A percentile compares a stretch with the other conserved stretches of the same genome.
These are phyloP conservation scores for Artemisia tridentata DNA, from an alignment of 129 eudicot species.

Conservation along the genomic window DNA sequence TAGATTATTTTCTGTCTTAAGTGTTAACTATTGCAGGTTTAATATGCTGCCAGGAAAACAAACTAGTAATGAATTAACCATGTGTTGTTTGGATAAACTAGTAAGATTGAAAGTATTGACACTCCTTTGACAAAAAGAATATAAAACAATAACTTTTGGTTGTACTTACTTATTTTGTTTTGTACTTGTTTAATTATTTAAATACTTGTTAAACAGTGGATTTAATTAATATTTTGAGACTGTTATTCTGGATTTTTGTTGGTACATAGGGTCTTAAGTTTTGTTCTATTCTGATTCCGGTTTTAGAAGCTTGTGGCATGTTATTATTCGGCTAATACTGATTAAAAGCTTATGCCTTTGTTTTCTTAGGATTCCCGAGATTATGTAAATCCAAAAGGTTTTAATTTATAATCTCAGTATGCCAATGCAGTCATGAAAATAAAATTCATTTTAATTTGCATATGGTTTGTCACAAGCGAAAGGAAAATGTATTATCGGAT, in stretches of 20 bases:
- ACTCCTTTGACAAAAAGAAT: neutral
- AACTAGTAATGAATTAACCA: no score
- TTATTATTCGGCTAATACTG: neutral
- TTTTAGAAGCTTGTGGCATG: slow-evolving; percentile 7
- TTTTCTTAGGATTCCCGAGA: neutral
- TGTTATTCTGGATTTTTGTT: slow-evolving; percentile 15
- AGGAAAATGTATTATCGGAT: no score
- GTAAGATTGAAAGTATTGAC: slow-evolving; percentile 6
- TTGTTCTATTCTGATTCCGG: slow-evolving; percentile 18
- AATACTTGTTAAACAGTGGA: neutral
- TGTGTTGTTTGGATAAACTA: no score
- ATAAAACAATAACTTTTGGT: neutral
- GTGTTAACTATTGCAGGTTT: no score
- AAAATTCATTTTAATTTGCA: no score
- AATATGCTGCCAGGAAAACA: no score
- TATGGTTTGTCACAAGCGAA: no score
- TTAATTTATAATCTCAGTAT: slow-evolving; percentile 1
- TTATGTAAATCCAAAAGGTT: slow-evolving; percentile 18
- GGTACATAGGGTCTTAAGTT: neutral
- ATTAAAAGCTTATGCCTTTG: slow-evolving; percentile 1
- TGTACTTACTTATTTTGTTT: slow-evolving; percentile 16
- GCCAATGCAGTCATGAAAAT: slow-evolving; percentile 1
- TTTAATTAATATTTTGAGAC: slow-evolving; percentile 5
- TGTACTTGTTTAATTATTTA: slow-evolving; percentile 22
- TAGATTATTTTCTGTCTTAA: neutral